These are phyloP conservation scores for Mortierella sp. DNA, from an alignment of 371 early-diverging fungal genomes.

Conservation along the genomic window DNA sequence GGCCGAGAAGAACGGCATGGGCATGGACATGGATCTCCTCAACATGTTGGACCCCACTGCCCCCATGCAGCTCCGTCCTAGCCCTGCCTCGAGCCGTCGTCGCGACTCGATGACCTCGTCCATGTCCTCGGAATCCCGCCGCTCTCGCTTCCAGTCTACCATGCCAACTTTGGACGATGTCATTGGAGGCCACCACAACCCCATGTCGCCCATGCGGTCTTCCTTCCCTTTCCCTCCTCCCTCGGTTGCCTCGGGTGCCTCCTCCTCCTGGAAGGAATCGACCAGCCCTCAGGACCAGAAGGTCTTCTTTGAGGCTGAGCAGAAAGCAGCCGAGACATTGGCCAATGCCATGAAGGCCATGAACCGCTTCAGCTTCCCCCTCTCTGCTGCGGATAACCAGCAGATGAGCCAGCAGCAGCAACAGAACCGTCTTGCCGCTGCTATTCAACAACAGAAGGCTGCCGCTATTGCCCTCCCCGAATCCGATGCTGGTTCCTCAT, in stretches of 20 bases:
- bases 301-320: constrained; percentile 53
- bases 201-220: constrained; percentile 40
- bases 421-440: constrained; percentile 31
- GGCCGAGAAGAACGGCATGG: constrained; percentile 54
- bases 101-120: constrained; percentile 51
- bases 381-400: constrained; percentile 26
- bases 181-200: constrained; percentile 21
- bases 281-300: constrained; percentile 36
- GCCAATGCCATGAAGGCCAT: constrained; percentile 56
- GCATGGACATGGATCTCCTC: constrained; percentile 51
- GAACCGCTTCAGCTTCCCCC: constrained; percentile 53
- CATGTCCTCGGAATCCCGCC: constrained; percentile 37
- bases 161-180: constrained; percentile 34
- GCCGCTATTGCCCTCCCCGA: constrained; percentile 39
- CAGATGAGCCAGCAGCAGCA: constrained; percentile 42
- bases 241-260: constrained; percentile 11
- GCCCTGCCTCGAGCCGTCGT: constrained; percentile 49
- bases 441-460: constrained; percentile 41
- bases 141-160: constrained; percentile 29
- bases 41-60: constrained; percentile 62
- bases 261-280: constrained; percentile 38
- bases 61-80: constrained; percentile 40
- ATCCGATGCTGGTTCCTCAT: constrained; percentile 25
- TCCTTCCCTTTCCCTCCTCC: constrained; percentile 41
- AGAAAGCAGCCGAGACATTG: constrained; percentile 51